Evolutionary conservation across 2,329 filamentous ascomycete genomes (phyloP).

Genomic region (Aaosphaeria pasadenensis): DNA sequence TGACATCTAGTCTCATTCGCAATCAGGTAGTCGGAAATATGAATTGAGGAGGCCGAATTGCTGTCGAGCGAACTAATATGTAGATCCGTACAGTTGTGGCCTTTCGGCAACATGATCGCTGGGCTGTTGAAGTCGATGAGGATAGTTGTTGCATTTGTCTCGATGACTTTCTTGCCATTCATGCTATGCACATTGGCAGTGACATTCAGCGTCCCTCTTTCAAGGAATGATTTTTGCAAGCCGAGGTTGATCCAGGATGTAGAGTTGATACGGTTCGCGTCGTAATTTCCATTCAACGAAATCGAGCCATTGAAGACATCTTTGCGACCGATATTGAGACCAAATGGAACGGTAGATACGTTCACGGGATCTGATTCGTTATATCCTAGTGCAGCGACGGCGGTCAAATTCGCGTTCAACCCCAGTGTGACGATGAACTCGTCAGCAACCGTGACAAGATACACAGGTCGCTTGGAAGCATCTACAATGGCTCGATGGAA

Average conservation of each 20-base stretch:
- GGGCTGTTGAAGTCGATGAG: neutral
- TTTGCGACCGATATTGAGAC: neutral
- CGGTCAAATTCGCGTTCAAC: no score
- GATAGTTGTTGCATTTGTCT: neutral
- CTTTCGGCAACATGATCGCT: neutral
- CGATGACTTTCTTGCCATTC: neutral
- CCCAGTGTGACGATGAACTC: no score
- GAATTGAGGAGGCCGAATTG: neutral
- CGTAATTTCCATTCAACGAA: conserved; percentile 1
- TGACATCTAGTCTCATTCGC: neutral
- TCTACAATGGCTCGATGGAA: no score
- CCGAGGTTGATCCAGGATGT: conserved; percentile 2
- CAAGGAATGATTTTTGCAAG: neutral
- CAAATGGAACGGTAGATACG: conserved; percentile 1
- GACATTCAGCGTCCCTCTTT: neutral
- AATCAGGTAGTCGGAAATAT: neutral
- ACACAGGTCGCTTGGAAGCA: no score
- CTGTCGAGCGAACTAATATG: neutral
- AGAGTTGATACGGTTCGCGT: conserved; percentile 2
- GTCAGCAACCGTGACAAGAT: no score
- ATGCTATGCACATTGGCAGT: neutral
- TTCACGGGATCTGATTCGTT: neutral
- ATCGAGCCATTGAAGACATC: conserved; percentile 1
- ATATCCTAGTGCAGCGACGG: no score
- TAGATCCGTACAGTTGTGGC: neutral